phyloP scores from a whole-genome alignment of 352 stramenopile genomes.

The Blastocystis sp. region DNA sequence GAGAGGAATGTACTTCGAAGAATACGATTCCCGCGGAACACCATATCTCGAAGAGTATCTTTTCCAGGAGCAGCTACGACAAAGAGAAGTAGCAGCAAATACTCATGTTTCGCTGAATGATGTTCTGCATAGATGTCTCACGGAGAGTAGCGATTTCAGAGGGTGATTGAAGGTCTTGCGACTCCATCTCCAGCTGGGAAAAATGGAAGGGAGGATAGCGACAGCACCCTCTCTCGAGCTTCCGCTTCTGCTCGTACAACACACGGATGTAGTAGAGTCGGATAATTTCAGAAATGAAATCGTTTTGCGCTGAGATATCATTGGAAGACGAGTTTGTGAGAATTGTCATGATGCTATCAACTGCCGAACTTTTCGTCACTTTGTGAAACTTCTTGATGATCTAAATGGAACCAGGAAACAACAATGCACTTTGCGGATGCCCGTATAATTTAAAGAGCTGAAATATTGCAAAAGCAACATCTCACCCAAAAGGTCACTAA shows the following conservation, averaged over 20 bases:
- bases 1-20: neutral
- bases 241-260: neutral
- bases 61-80: conserved; percentile 29
- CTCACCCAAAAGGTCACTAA: conserved; percentile 23
- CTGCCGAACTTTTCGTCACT: conserved; percentile 45
- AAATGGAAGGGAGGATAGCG: neutral
- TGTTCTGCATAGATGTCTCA: conserved; percentile 1
- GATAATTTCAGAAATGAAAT: conserved; percentile 37
- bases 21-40: conserved; percentile 47
- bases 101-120: conserved; percentile 11
- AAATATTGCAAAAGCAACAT: conserved; percentile 59
- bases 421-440: conserved; percentile 28
- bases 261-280: conserved; percentile 28
- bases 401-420: neutral
- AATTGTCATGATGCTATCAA: conserved; percentile 50
- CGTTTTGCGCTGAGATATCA: conserved; percentile 29
- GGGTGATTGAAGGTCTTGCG: neutral
- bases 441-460: conserved; percentile 24
- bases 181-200: neutral
- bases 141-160: neutral
- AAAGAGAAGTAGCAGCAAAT: neutral
- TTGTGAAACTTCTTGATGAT: conserved; percentile 61
- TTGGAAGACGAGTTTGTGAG: conserved; percentile 16
- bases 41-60: conserved; percentile 23
- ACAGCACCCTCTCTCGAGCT: neutral